Conservation (phyloP, 23 red algal genomes). For the Gracilaria gracilis region DNA sequence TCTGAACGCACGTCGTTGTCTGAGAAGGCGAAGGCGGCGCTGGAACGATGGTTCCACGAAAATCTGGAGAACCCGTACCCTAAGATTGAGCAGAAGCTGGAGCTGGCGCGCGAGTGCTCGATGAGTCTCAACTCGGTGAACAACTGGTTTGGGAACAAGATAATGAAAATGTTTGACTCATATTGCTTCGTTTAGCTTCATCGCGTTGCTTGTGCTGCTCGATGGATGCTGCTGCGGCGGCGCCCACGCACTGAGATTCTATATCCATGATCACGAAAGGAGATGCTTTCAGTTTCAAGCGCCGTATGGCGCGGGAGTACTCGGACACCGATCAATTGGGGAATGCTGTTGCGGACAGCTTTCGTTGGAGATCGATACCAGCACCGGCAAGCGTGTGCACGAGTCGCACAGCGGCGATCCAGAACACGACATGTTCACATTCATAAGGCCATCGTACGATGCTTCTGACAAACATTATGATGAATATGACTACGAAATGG, state of each 20-base stretch:
- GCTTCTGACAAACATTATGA: slow-evolving; percentile 2
- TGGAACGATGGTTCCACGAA: slow-evolving; percentile 53
- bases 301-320: background rate
- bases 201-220: background rate
- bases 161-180: slow-evolving; percentile 10
- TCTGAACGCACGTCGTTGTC: slow-evolving; percentile 6
- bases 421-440: slow-evolving; percentile 29
- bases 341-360: slow-evolving; percentile 30
- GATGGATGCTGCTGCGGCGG: background rate
- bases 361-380: slow-evolving; percentile 6
- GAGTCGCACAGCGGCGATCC: slow-evolving; percentile 39
- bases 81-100: slow-evolving; percentile 20
- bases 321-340: slow-evolving; percentile 39
- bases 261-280: slow-evolving; percentile 54
- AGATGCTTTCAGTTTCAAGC: slow-evolving; percentile 54
- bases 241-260: slow-evolving; percentile 47
- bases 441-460: slow-evolving; percentile 27
- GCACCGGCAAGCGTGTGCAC: slow-evolving; percentile 6
- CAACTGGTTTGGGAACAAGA: slow-evolving; percentile 65
- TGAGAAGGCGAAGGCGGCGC: slow-evolving; percentile 5
- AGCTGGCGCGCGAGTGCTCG: slow-evolving; percentile 14
- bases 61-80: slow-evolving; percentile 61
- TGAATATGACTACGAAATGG: slow-evolving; percentile 50
- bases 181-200: background rate
- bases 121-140: slow-evolving; percentile 37